Percentiles rank a stretch among this genome's conserved stretches.
Evolutionary conservation across 169 alveolate genomes (phyloP).

Genomic region (Eimeria maxima): DNA sequence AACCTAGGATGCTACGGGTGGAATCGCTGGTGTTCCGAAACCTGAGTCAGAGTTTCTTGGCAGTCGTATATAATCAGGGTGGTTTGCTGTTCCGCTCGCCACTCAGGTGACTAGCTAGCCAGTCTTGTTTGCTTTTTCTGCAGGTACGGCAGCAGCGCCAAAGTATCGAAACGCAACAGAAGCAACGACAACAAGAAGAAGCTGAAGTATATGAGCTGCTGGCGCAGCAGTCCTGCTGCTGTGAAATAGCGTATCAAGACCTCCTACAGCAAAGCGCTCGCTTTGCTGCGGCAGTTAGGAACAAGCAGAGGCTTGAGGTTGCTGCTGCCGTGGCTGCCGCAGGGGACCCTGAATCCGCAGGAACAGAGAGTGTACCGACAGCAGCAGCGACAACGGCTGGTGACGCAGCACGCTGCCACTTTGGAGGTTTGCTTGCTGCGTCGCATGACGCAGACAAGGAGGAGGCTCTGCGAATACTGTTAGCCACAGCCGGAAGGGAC

Average conservation of each 20-base stretch:
- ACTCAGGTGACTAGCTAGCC: no score
- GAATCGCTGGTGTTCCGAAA: background rate
- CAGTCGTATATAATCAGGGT: background rate
- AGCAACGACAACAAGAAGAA: slow-evolving; percentile 16
- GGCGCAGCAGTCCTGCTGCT: slow-evolving; percentile 64
- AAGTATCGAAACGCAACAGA: background rate
- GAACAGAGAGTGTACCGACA: background rate
- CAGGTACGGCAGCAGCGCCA: slow-evolving; percentile 47
- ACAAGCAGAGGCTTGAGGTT: slow-evolving; percentile 41
- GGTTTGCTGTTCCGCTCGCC: background rate
- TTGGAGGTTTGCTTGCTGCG: background rate
- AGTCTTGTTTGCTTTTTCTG: background rate
- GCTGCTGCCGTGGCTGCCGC: slow-evolving; percentile 24
- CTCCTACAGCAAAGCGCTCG: slow-evolving; percentile 42
- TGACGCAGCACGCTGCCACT: slow-evolving; percentile 7
- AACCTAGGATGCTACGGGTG: background rate
- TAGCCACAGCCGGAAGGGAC: slow-evolving; percentile 41
- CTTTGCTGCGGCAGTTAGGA: slow-evolving; percentile 15
- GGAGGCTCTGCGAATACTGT: slow-evolving; percentile 42
- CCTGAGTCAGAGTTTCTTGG: background rate
- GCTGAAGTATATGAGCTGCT: slow-evolving; percentile 22
- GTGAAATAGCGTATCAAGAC: slow-evolving; percentile 61
- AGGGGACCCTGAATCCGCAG: slow-evolving; percentile 32
- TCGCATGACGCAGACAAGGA: background rate
- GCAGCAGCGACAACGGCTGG: background rate